Evolutionary conservation across 2,329 filamentous ascomycete genomes (phyloP).

Genomic region (Bimuria novae-zelandiae): DNA sequence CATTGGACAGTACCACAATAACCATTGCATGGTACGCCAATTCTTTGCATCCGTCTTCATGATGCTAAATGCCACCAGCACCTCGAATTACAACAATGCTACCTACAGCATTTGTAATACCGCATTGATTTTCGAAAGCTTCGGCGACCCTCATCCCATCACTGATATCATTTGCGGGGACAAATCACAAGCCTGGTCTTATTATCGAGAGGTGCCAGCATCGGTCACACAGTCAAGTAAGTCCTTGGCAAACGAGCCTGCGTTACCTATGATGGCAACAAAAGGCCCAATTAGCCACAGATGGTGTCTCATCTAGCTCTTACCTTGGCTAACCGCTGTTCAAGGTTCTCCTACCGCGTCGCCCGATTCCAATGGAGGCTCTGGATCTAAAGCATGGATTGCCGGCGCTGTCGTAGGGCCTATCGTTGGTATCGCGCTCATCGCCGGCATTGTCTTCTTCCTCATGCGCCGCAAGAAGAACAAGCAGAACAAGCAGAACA

Average conservation of each 20-base stretch:
- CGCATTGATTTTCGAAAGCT: constrained; percentile 36
- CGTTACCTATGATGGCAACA: too few species aligned
- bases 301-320: too few species aligned
- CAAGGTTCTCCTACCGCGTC: neutral
- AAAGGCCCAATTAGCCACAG: too few species aligned
- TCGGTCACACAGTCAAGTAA: constrained; percentile 18
- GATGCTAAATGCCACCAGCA: constrained; percentile 18
- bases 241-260: too few species aligned
- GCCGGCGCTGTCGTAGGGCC: constrained; percentile 35
- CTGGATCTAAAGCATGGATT: constrained; percentile 36
- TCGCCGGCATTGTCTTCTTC: constrained; percentile 28
- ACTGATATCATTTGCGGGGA: constrained; percentile 37
- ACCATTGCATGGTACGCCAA: constrained; percentile 33
- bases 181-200: constrained; percentile 28
- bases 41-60: neutral
- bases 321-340: neutral
- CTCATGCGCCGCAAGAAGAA: constrained; percentile 31
- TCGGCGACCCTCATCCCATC: constrained; percentile 30
- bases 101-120: constrained; percentile 33
- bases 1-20: constrained; percentile 20
- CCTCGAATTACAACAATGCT: constrained; percentile 29
- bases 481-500: constrained; percentile 19
- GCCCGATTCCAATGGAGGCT: neutral
- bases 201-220: constrained; percentile 30
- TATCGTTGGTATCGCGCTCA: constrained; percentile 30